Conservation (phyloP, 495 filamentous ascomycete species). For the Parmelia sp. region DNA sequence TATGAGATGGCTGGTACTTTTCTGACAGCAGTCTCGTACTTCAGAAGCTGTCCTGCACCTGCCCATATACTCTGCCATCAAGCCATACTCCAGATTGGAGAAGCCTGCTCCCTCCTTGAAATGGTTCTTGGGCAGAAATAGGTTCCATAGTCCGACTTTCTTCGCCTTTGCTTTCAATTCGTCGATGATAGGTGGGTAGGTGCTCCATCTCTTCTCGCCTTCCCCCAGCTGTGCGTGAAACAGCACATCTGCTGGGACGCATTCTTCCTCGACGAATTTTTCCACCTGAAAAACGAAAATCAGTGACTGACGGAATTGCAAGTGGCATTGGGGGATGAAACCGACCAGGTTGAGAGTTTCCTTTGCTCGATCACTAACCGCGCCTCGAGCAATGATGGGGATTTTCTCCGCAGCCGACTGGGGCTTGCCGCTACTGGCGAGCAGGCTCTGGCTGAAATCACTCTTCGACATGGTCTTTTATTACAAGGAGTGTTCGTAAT, state of each 20-base stretch:
- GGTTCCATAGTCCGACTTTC: conserved; percentile 90
- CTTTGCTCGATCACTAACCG: conserved; percentile 75
- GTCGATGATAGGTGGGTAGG: conserved; percentile 76
- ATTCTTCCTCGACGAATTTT: conserved; percentile 96
- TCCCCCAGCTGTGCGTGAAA: conserved; percentile 72
- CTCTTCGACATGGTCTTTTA: conserved; percentile 25
- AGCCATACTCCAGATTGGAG: conserved; percentile 83
- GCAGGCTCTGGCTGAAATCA: conserved; percentile 25
- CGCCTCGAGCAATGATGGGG: conserved; percentile 55
- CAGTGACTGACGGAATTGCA: neutral
- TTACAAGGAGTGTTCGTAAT: neutral
- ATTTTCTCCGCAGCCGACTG: conserved; percentile 45
- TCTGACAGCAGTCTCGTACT: conserved; percentile 30
- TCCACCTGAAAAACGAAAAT: conserved; percentile 55
- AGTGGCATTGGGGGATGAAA: neutral
- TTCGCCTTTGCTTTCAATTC: conserved; percentile 79
- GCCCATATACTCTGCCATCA: conserved; percentile 89
- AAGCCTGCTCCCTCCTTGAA: conserved; percentile 91
- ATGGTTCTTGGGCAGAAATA: conserved; percentile 92
- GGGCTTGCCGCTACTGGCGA: conserved; percentile 24
- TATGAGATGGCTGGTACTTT: neutral
- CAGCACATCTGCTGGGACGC: conserved; percentile 75
- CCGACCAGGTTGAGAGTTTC: conserved; percentile 61
- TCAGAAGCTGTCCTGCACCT: conserved; percentile 73
- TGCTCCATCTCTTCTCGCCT: conserved; percentile 66